Evolutionary conservation across 345 rosid genomes (phyloP).

Genomic region (Gossypium thurberi): DNA sequence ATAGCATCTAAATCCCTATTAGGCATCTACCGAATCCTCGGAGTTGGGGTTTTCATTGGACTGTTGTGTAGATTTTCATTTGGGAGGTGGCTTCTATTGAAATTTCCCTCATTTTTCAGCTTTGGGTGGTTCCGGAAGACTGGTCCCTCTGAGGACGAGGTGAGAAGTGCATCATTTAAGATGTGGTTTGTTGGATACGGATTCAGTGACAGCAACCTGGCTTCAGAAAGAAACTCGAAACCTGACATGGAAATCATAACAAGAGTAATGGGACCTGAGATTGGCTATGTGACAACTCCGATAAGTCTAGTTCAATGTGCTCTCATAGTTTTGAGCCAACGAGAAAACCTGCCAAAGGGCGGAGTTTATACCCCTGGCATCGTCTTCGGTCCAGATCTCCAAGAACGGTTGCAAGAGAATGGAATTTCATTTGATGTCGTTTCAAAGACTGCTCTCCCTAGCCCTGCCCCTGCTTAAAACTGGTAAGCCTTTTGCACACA

Average conservation of each 20-base stretch:
- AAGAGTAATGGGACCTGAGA: conserved; percentile 74
- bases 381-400: conserved; percentile 73
- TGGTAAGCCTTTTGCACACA: not conserved
- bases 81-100: conserved; percentile 77
- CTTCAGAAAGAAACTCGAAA: conserved; percentile 35
- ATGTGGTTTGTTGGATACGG: conserved; percentile 90
- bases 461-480: conserved; percentile 20
- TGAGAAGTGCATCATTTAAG: conserved; percentile 66
- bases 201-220: conserved; percentile 41
- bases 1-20: conserved; percentile 52
- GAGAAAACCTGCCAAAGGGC: conserved; percentile 57
- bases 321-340: conserved; percentile 49
- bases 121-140: conserved; percentile 71
- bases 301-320: conserved; percentile 65
- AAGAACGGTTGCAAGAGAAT: conserved; percentile 55
- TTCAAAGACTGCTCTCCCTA: conserved; percentile 39
- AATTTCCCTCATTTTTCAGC: conserved; percentile 79
- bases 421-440: conserved; percentile 71
- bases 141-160: conserved; percentile 83
- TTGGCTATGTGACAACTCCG: conserved; percentile 77
- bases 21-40: conserved; percentile 40
- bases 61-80: conserved; percentile 40
- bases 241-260: conserved; percentile 68
- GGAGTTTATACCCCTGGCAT: conserved; percentile 76
- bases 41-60: conserved; percentile 59